Evolutionary conservation across 148 eudicot species (phyloP).

Genomic region (Cornus suecica): DNA sequence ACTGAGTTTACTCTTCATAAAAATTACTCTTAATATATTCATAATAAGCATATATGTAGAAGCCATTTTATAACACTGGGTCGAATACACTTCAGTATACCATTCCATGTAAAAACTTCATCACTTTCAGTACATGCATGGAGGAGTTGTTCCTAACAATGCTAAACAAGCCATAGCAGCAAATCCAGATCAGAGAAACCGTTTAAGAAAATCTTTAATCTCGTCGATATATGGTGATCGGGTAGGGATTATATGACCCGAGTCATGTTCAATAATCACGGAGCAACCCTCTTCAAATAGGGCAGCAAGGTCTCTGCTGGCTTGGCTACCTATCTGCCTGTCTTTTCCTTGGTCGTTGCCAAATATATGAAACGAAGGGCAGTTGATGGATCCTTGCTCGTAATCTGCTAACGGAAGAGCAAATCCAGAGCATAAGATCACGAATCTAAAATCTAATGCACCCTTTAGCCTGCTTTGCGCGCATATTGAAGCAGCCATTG

Average conservation of each 20-base stretch:
- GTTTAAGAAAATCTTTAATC: conserved; percentile 68
- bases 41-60: too few relatives aligned
- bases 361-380: conserved; percentile 84
- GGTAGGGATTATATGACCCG: conserved; percentile 91
- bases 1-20: too few relatives aligned
- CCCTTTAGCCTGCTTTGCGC: conserved; percentile 42
- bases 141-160: too few relatives aligned
- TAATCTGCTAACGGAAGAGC: conserved; percentile 41
- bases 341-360: conserved; percentile 64
- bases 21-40: too few relatives aligned
- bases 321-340: conserved; percentile 62
- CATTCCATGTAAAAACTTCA: too few relatives aligned
- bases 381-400: conserved; percentile 44
- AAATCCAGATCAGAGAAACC: conserved; percentile 39
- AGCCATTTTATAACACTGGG: too few relatives aligned
- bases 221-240: conserved; percentile 70
- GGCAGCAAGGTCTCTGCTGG: conserved; percentile 68
- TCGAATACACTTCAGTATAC: too few relatives aligned
- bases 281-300: conserved; percentile 67
- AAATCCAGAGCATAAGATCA: conserved; percentile 85
- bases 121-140: too few relatives aligned
- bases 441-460: conserved; percentile 66
- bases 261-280: conserved; percentile 64
- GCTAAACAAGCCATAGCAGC: background rate
- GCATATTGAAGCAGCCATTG: conserved; percentile 70